phyloP scores from a whole-genome alignment of 73 alveolate genomes.

The Paramecium biaurelia region DNA sequence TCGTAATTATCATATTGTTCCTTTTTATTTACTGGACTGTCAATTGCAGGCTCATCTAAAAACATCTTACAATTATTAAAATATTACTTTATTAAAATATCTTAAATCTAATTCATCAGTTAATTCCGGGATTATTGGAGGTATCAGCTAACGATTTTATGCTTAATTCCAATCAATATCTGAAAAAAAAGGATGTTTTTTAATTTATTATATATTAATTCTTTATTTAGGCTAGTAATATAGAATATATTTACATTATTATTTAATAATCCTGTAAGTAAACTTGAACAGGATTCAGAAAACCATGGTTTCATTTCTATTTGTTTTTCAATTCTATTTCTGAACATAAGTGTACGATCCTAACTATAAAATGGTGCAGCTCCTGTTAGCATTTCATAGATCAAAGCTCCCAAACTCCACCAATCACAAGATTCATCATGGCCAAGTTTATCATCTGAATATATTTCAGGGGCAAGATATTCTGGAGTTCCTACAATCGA shows the following conservation, averaged over 20 bases:
- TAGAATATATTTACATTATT: background rate
- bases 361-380: slow-evolving; percentile 53
- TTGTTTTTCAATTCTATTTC: slow-evolving; percentile 15
- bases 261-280: background rate
- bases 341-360: slow-evolving; percentile 33
- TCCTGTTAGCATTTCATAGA: slow-evolving; percentile 62
- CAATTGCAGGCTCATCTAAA: slow-evolving; percentile 19
- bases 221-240: slow-evolving; percentile 32
- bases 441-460: slow-evolving; percentile 24
- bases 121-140: slow-evolving; percentile 33
- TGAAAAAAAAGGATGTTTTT: background rate
- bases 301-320: slow-evolving; percentile 49
- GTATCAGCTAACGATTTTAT: background rate
- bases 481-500: slow-evolving; percentile 65
- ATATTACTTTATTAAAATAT: slow-evolving; percentile 32
- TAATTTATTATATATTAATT: slow-evolving; percentile 2
- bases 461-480: slow-evolving; percentile 63
- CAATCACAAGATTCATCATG: slow-evolving; percentile 55
- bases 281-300: background rate
- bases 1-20: background rate
- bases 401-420: slow-evolving; percentile 59
- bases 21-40: slow-evolving; percentile 1
- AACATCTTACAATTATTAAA: background rate
- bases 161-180: background rate
- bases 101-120: background rate